A percentile compares a stretch with the other conserved stretches of the same genome.
These are phyloP conservation scores for Anaeromyces robustus DNA, from an alignment of 192 early-diverging fungal species.

Conservation along the genomic window DNA sequence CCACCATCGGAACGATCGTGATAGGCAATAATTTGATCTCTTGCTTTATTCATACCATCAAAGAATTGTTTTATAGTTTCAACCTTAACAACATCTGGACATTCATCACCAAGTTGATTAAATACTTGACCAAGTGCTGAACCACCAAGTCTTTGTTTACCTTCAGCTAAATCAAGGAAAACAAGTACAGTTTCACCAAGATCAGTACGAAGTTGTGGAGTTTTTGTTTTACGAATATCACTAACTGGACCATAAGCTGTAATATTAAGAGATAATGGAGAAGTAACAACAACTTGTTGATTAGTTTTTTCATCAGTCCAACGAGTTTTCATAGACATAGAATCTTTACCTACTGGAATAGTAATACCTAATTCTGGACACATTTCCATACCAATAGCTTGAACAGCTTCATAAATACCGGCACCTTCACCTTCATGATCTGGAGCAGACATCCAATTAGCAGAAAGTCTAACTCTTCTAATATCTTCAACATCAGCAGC, in stretches of 20 bases:
- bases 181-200: constrained; percentile 47
- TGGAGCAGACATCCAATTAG: constrained; percentile 98
- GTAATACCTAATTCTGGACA: constrained; percentile 84
- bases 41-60: constrained; percentile 42
- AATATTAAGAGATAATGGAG: constrained; percentile 82
- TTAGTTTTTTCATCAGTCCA: constrained; percentile 39
- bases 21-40: constrained; percentile 69
- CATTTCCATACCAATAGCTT: constrained; percentile 81
- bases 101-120: constrained; percentile 57
- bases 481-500: constrained; percentile 64
- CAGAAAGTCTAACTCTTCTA: constrained; percentile 61
- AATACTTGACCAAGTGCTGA: constrained; percentile 91
- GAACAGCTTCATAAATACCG: constrained; percentile 79
- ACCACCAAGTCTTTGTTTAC: constrained; percentile 79
- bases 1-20: constrained; percentile 99
- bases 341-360: constrained; percentile 98
- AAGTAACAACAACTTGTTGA: constrained; percentile 38
- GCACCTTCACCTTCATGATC: constrained; percentile 82
- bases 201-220: constrained; percentile 57
- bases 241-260: constrained; percentile 84
- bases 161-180: constrained; percentile 70
- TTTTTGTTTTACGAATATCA: constrained; percentile 71
- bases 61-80: constrained; percentile 61
- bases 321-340: constrained; percentile 97
- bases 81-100: constrained; percentile 75